Percentiles rank a stretch among this genome's conserved stretches.
Conservation (phyloP, 768 basidiomycete species). For the Macrolepiota albuminosa region DNA sequence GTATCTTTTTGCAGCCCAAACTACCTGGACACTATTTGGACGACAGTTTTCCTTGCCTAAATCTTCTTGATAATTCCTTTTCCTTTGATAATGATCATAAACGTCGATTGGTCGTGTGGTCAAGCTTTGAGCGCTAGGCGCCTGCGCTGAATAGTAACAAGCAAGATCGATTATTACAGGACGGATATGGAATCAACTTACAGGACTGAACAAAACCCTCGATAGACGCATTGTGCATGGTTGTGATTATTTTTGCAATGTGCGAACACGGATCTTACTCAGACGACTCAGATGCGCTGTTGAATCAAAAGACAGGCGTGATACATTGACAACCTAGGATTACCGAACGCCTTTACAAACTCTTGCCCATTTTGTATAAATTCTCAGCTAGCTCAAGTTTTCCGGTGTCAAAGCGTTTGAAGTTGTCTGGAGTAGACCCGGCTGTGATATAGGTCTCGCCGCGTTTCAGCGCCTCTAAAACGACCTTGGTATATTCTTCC, state of each 20-base stretch:
- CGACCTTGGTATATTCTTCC: conserved; percentile 36
- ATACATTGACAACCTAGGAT: not conserved
- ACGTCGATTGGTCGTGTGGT: too few relatives aligned
- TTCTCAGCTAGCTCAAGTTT: conserved; percentile 24
- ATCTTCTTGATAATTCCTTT: too few relatives aligned
- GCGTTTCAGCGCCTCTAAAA: conserved; percentile 23
- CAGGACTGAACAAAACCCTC: too few relatives aligned
- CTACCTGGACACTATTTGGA: too few relatives aligned
- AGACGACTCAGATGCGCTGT: not conserved
- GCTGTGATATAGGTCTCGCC: conserved; percentile 23
- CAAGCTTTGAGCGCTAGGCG: too few relatives aligned
- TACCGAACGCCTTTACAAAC: not conserved
- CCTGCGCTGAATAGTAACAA: too few relatives aligned
- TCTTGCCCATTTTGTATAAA: conserved; percentile 12
- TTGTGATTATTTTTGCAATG: not conserved
- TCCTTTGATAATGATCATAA: too few relatives aligned
- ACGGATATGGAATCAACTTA: too few relatives aligned
- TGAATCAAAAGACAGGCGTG: not conserved
- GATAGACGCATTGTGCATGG: too few relatives aligned
- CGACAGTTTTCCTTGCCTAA: too few relatives aligned
- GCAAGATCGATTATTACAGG: too few relatives aligned
- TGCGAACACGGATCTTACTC: not conserved
- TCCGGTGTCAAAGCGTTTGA: conserved; percentile 29
- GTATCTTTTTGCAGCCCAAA: too few relatives aligned
- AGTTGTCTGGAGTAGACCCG: conserved; percentile 18